These are phyloP conservation scores for Paxillus ammoniavirescens DNA, from an alignment of 768 basidiomycete genomes.

Conservation along the genomic window DNA sequence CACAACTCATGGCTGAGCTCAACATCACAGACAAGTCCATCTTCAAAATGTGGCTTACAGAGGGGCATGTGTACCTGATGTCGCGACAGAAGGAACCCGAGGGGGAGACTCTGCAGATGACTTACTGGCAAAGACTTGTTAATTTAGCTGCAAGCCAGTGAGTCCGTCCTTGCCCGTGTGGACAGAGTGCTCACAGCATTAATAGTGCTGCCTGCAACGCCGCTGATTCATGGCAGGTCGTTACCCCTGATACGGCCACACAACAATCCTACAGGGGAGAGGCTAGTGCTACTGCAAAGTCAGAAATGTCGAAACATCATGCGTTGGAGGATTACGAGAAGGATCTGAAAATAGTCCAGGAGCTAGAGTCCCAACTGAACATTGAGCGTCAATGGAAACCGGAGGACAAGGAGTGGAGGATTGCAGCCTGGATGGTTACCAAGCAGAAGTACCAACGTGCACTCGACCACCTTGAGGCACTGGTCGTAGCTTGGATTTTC, in stretches of 20 bases:
- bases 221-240: not conserved
- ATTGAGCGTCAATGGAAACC: slow-evolving; percentile 11
- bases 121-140: slow-evolving; percentile 12
- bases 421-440: not conserved
- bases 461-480: slow-evolving; percentile 12
- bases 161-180: not conserved
- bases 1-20: slow-evolving; percentile 2
- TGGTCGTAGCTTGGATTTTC: slow-evolving; percentile 15
- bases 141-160: slow-evolving; percentile 5
- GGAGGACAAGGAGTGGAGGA: slow-evolving; percentile 11
- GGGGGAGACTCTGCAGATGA: slow-evolving; percentile 11
- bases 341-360: slow-evolving; percentile 10
- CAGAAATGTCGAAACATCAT: slow-evolving; percentile 3
- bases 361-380: slow-evolving; percentile 21
- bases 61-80: slow-evolving; percentile 8
- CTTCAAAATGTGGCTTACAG: slow-evolving; percentile 6
- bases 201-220: not conserved
- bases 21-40: not conserved
- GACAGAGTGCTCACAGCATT: not conserved
- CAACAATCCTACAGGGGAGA: not conserved
- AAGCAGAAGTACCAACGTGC: slow-evolving; percentile 5
- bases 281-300: not conserved
- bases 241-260: not conserved
- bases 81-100: not conserved
- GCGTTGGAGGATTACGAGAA: slow-evolving; percentile 6